A percentile compares a stretch with the other conserved stretches of the same genome.
phyloP scores from a whole-genome alignment of 2,329 filamentous ascomycete species.

The Colletotrichum sp. region DNA sequence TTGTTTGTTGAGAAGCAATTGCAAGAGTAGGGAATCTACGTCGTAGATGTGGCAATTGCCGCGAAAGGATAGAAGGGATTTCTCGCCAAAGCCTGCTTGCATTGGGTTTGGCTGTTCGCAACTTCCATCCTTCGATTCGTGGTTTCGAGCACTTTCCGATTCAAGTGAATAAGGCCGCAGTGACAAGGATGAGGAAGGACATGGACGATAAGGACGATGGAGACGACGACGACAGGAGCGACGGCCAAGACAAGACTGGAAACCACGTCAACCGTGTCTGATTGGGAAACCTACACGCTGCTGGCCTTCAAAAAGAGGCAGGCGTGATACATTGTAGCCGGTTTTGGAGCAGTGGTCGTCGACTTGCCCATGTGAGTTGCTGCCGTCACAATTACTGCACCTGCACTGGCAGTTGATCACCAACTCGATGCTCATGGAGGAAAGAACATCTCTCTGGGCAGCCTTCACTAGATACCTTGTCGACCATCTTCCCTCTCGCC shows the following conservation, averaged over 20 bases:
- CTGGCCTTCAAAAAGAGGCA: background rate
- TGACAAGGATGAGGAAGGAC: background rate
- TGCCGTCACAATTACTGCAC: background rate
- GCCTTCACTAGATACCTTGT: background rate
- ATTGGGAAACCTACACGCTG: background rate
- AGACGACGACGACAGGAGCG: background rate
- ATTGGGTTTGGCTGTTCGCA: background rate
- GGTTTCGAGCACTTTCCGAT: background rate
- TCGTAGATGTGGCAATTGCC: background rate
- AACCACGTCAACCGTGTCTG: background rate
- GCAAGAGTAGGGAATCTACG: accelerated
- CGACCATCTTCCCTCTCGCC: background rate
- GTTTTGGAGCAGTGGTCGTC: background rate
- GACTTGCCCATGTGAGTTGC: background rate
- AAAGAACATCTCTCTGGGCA: background rate
- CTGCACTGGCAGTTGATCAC: background rate
- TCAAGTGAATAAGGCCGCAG: background rate
- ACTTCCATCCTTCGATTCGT: background rate
- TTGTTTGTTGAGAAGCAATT: background rate
- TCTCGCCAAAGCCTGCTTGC: accelerated
- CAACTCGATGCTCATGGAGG: background rate
- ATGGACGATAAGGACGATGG: too few species aligned
- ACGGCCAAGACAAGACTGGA: background rate
- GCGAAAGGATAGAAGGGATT: accelerated
- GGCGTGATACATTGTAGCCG: background rate